Percentiles rank a stretch among this genome's conserved stretches.
These are phyloP conservation scores for Cadophora sp. DNA, from an alignment of 2,329 filamentous ascomycete genomes.

Conservation along the genomic window DNA sequence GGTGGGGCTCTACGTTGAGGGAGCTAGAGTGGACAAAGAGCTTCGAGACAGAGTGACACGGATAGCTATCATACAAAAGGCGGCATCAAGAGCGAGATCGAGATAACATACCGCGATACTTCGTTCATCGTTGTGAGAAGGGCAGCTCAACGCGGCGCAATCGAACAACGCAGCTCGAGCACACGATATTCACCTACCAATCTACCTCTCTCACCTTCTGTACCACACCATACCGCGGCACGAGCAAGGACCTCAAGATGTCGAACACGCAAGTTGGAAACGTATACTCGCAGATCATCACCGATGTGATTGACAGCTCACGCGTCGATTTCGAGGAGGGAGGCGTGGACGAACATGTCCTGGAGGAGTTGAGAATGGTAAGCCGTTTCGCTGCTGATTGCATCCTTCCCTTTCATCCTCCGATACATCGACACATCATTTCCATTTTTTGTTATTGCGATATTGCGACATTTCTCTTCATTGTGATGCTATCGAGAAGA, in stretches of 20 bases:
- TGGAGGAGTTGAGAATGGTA: conserved; percentile 89
- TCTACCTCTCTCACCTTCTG: not conserved
- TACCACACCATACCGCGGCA: conserved; percentile 7
- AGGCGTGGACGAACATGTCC: conserved; percentile 84
- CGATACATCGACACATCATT: not conserved
- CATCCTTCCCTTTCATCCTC: conserved; percentile 7
- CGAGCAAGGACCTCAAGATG: conserved; percentile 38
- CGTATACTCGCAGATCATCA: conserved; percentile 80
- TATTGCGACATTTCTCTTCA: not conserved
- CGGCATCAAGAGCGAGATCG: no score
- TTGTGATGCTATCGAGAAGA: not conserved
- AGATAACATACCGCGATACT: not conserved
- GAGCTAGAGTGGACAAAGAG: no score
- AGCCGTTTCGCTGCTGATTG: conserved; percentile 46
- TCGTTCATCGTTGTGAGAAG: not conserved
- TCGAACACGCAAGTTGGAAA: conserved; percentile 56
- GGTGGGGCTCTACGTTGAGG: no score
- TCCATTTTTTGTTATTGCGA: not conserved
- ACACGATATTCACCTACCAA: no score
- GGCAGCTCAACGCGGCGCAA: not conserved
- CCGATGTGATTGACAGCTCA: conserved; percentile 90
- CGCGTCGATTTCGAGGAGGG: conserved; percentile 96
- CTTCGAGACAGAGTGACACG: no score
- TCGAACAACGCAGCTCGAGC: not conserved
- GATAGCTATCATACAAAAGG: no score